Base-by-base conservation (phyloP, 2,329 filamentous ascomycete genomes). In the Westerdykella sp. region DNA sequence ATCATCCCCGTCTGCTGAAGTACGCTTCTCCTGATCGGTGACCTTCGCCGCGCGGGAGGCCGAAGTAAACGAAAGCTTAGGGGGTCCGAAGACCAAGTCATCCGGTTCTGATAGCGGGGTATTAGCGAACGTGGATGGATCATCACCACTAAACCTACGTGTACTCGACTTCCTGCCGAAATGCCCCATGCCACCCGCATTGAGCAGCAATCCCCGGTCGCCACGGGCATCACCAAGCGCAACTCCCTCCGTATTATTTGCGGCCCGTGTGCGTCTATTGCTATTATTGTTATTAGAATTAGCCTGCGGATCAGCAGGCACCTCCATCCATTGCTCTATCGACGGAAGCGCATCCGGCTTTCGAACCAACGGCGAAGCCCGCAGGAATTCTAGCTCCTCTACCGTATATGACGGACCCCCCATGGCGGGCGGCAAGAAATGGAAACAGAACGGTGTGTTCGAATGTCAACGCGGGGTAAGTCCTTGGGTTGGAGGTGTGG, bases 251-350 rank as follows among this genome's bases (percentile, higher is more conserved):
- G 60, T 56, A 37, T 54, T 22, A n/a, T 38, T 39, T 15, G 50
- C 54, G 46, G 60, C 44, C 41, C 55, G 39, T 46, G 60, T 48
- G 51, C 58, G 45, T 45, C 55, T 46, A 46, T 55, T 50, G 43
- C 50, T 50, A 25, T 54, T 56, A 34, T 51, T 57, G 37, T 48
- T 56, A n/a, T 36, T 38, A 39, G 50, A 39, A 36, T 53, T 55
- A 46, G 48, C 57, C 51, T 56, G 57, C 28, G 60, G 56, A 18
- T 65, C 63, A 21, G 52, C 45, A 15, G 60, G 54, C 36, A 57
- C 95, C 85, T 91, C 89, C 88, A 96, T 95, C 90, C 90, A 97
- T 74, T 95, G 87, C 71, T 95, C 88, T 50, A 84, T 79, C 21
- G 88, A 85, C 52, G 89, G 90, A 37, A 96, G 77, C 51, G 77